Evolutionary conservation across 176 grass and related monocot genomes (phyloP).

Genomic region (Eleusine indica): DNA sequence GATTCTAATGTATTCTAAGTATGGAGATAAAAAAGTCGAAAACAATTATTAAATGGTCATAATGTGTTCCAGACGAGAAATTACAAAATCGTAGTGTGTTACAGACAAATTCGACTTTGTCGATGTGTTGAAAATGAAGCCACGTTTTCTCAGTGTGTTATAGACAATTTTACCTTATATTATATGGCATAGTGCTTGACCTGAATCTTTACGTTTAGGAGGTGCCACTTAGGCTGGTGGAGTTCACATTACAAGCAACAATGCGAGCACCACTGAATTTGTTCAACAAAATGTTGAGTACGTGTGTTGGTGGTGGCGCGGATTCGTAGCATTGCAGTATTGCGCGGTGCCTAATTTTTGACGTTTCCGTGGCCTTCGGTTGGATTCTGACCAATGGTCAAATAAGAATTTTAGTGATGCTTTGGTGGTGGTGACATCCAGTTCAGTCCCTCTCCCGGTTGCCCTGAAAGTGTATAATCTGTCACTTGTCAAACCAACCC

Average conservation of each 20-base stretch:
- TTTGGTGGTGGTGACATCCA: constrained; percentile 43
- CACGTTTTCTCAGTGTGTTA: too few species aligned
- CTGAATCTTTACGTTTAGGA: constrained; percentile 11
- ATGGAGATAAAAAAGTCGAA: too few species aligned
- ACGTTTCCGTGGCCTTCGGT: constrained; percentile 27
- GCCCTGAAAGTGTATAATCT: neutral
- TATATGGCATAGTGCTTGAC: neutral
- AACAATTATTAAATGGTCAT: too few species aligned
- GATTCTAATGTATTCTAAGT: too few species aligned
- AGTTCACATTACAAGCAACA: constrained; percentile 50
- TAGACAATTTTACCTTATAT: too few species aligned
- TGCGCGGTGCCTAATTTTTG: constrained; percentile 52
- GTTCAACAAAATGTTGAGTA: constrained; percentile 19
- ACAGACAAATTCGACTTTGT: too few species aligned
- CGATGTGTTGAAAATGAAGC: too few species aligned
- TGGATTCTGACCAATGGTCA: constrained; percentile 11
- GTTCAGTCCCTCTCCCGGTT: constrained; percentile 17
- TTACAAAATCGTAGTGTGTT: too few species aligned
- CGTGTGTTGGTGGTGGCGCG: neutral
- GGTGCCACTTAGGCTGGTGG: constrained; percentile 17
- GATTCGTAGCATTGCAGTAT: constrained; percentile 14
- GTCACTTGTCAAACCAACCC: neutral
- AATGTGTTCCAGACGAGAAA: too few species aligned
- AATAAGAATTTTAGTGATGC: constrained; percentile 23
- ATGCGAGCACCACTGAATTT: neutral